Evolutionary conservation across 2,329 filamentous ascomycete genomes (phyloP), one percentile per base, ranked within the genome.

Genomic region (Colletotrichum limetticola): DNA sequence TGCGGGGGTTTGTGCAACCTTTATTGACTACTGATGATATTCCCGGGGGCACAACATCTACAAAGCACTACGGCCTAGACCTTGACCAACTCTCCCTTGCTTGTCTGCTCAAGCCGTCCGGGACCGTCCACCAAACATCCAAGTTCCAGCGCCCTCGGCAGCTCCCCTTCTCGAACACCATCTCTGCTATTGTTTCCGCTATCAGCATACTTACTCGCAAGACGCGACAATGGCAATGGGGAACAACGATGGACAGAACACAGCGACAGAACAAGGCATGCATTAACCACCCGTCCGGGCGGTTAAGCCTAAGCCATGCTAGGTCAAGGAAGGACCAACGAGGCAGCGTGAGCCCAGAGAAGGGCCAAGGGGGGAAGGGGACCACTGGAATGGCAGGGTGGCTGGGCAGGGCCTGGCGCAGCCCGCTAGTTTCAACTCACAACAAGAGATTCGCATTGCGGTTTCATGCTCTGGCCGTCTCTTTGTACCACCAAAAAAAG

Each of bases 361-460:
- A 42, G 37, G 37, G 37, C 37, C 14, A 42, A 2, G 42, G 19
- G 42, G 37, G 55, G n/a, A n/a, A 1, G 42, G 37, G 55, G n/a
- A n/a, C 37, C 53, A 61, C n/a, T 24, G 68, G 46, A 67, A 66
- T 64, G 66, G 49, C 26, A 60, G 35, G 35, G 60, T 72, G 70
- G 49, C 60, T 61, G 60, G 42, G 49, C 55, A 70, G 35, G 4
- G 6, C 46, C 59, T 68, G 66, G 53, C 66, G 60, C 66, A 69
- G 46, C 59, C 70, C 66, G 53, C 70, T 70, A 61, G 70, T 72
- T 72, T 72, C 70, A 72, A 66, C 68, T 16, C 16, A 16, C 37
- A 16, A 42, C 37, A 42, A 19, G 52, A 24, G 16, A 58, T 49
- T 68, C 60, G 60, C 71, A 71, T 61, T 70, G 56, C 60, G 49